A percentile compares a stretch with the other conserved stretches of the same genome.
phyloP scores from a whole-genome alignment of 1,139 yeast genomes.

The Debaryomyces nepalensis region DNA sequence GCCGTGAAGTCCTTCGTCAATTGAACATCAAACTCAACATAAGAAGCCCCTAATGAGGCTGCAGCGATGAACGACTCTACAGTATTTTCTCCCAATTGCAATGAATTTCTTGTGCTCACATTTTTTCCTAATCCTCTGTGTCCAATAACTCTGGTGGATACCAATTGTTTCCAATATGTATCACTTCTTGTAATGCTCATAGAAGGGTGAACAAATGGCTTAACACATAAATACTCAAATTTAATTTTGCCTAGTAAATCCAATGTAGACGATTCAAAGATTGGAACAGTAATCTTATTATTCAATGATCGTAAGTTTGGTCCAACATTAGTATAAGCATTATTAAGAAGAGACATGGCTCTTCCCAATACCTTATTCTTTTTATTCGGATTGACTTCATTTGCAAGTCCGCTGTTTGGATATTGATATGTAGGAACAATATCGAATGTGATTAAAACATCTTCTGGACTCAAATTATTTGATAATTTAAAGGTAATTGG shows the following conservation, averaged over 20 bases:
- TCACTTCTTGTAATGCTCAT: constrained; percentile 73
- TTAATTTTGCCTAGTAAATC: constrained; percentile 78
- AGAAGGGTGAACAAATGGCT: constrained; percentile 73
- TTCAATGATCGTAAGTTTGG: constrained; percentile 69
- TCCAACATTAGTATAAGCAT: constrained; percentile 72
- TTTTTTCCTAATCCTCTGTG: constrained; percentile 97
- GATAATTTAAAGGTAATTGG: constrained; percentile 77
- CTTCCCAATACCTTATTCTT: constrained; percentile 69
- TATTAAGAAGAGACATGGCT: constrained; percentile 76
- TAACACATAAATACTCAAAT: constrained; percentile 75
- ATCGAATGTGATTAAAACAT: constrained; percentile 76
- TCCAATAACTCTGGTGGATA: constrained; percentile 90
- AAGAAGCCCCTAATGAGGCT: constrained; percentile 89
- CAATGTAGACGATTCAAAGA: constrained; percentile 70
- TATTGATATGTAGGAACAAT: constrained; percentile 86
- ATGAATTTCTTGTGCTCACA: constrained; percentile 65
- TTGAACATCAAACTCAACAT: constrained; percentile 96
- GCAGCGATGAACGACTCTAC: constrained; percentile 96
- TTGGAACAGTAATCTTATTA: constrained; percentile 73
- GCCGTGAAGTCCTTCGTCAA: constrained; percentile 92
- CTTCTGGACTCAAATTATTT: constrained; percentile 51
- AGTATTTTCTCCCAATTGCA: constrained; percentile 95
- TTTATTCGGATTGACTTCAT: constrained; percentile 13
- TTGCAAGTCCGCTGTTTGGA: constrained; percentile 20
- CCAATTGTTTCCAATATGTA: constrained; percentile 91